Evolutionary conservation across 1,284 basidiomycete species (phyloP).

Genomic region (Sphaerobolus stellatus): DNA sequence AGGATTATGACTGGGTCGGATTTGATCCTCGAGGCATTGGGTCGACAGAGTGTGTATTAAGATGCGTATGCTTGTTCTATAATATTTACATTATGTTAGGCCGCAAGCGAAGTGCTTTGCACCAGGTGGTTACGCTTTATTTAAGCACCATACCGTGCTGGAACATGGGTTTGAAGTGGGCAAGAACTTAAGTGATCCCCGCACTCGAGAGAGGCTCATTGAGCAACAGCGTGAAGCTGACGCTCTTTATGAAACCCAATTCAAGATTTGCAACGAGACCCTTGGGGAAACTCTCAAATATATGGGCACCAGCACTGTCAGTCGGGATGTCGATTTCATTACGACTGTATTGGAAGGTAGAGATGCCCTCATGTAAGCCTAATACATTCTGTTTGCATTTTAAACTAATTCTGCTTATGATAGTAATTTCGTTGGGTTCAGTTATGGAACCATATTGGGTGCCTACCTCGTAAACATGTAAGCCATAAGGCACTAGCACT

Average conservation of each 20-base stretch:
- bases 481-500: constrained; percentile 27
- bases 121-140: constrained; percentile 25
- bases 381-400: not conserved
- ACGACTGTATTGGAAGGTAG: constrained; percentile 37
- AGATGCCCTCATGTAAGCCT: constrained; percentile 38
- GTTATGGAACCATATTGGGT: constrained; percentile 24
- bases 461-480: constrained; percentile 31
- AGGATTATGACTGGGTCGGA: constrained; percentile 39
- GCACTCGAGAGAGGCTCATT: constrained; percentile 31
- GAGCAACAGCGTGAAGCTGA: constrained; percentile 35
- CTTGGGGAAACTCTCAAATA: constrained; percentile 43
- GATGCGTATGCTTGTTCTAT: not conserved
- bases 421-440: constrained; percentile 18
- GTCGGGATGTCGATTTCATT: constrained; percentile 44
- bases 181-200: constrained; percentile 25
- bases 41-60: constrained; percentile 18
- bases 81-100: constrained; percentile 15
- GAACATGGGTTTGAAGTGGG: constrained; percentile 35
- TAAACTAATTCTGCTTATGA: not conserved
- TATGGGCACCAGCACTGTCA: constrained; percentile 45
- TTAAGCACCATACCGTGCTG: constrained; percentile 38
- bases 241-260: constrained; percentile 36
- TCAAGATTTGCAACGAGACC: constrained; percentile 34
- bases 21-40: constrained; percentile 46
- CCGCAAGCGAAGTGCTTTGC: constrained; percentile 39